A percentile compares a stretch with the other conserved stretches of the same genome.
Evolutionary conservation across 2,329 filamentous ascomycete genomes (phyloP).

Genomic region (Colletotrichum cuscutae): DNA sequence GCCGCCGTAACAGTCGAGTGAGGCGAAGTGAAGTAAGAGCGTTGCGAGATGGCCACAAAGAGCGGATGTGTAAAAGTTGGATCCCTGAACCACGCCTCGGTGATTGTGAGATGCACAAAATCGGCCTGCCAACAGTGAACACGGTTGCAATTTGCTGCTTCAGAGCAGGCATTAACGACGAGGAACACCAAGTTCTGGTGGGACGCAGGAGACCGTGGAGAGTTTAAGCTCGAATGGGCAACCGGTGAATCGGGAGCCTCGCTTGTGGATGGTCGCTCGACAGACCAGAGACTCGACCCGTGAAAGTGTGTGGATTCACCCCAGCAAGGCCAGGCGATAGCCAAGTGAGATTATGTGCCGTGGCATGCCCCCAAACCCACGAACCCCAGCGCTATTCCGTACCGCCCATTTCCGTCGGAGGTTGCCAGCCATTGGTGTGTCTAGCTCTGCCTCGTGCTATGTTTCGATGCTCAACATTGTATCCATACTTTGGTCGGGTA

Average conservation of each 20-base stretch:
- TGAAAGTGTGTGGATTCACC: constrained; percentile 6
- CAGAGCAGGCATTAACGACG: constrained; percentile 17
- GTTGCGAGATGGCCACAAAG: background rate
- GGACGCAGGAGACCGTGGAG: constrained; percentile 27
- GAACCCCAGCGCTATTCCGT: background rate
- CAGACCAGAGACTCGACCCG: constrained; percentile 23
- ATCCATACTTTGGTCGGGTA: background rate
- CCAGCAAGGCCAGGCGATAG: background rate
- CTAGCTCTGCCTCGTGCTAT: background rate
- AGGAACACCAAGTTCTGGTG: constrained; percentile 2
- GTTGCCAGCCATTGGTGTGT: background rate
- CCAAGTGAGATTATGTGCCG: constrained; percentile 13
- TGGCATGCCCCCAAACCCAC: background rate
- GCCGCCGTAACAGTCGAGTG: constrained; percentile 11
- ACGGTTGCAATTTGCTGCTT: background rate
- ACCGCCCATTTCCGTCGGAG: background rate
- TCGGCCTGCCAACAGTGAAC: constrained; percentile 5
- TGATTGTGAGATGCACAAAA: constrained; percentile 1
- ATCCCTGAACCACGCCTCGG: constrained; percentile 22
- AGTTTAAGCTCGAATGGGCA: constrained; percentile 32
- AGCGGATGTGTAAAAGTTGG: background rate
- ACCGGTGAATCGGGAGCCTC: constrained; percentile 31
- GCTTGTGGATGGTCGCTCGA: constrained; percentile 22
- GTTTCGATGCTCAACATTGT: background rate
- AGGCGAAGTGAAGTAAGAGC: constrained; percentile 17